Conservation (phyloP, 768 basidiomycete species). For the Xerocomellus chrysenteron region DNA sequence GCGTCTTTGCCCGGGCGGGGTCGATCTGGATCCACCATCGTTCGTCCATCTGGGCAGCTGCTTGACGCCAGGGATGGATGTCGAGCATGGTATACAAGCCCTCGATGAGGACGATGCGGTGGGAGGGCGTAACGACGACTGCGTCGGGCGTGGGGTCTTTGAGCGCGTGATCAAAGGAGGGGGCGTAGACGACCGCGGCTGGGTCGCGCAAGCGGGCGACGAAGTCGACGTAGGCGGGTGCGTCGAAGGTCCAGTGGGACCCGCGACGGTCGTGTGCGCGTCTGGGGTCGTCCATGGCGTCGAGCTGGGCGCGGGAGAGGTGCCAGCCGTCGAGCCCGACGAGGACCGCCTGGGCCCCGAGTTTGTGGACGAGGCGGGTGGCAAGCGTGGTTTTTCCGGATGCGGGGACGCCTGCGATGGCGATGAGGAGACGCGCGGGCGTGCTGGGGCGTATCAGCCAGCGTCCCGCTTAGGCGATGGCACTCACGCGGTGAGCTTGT, state of each 20-base stretch:
- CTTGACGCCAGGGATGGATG: conserved; percentile 70
- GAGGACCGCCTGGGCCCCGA: conserved; percentile 50
- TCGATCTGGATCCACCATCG: conserved; percentile 72
- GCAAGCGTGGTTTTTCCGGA: conserved; percentile 86
- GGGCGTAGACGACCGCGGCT: conserved; percentile 52
- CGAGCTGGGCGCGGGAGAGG: conserved; percentile 73
- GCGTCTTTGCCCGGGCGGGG: conserved; percentile 48
- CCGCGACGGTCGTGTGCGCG: conserved; percentile 81
- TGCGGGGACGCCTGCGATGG: conserved; percentile 77
- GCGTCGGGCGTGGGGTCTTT: conserved; percentile 79
- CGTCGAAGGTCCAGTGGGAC: conserved; percentile 90
- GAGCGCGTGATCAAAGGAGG: conserved; percentile 82
- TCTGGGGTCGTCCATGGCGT: conserved; percentile 69
- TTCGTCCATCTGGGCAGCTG: conserved; percentile 67
- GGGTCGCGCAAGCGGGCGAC: conserved; percentile 49
- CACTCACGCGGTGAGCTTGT: conserved; percentile 40
- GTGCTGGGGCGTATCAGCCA: conserved; percentile 1
- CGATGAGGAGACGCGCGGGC: conserved; percentile 58
- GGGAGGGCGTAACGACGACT: conserved; percentile 53
- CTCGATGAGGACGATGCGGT: conserved; percentile 84
- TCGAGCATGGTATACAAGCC: conserved; percentile 84
- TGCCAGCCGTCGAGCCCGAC: conserved; percentile 95
- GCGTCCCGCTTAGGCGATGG: neutral
- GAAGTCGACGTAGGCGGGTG: conserved; percentile 66
- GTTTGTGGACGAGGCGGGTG: conserved; percentile 48